Evolutionary conservation across 768 basidiomycete species (phyloP), one percentile per base, ranked within the genome.

Genomic region (Serendipita sp.): DNA sequence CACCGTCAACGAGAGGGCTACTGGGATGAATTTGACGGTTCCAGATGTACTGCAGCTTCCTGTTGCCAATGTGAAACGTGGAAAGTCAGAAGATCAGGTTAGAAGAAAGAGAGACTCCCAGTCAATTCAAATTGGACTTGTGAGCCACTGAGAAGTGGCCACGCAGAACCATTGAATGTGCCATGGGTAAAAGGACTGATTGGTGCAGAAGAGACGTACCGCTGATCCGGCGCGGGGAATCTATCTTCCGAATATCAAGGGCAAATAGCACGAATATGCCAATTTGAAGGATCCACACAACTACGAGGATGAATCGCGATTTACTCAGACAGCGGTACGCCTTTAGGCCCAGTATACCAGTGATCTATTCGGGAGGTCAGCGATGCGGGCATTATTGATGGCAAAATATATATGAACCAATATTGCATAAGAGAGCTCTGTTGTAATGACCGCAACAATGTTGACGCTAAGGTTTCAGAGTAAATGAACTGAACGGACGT

Each of bases 301-400:
- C 69, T 23, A 75, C 67, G 13, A 81, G 74, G 63, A 87, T 78
- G 64, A 82, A 67, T n/a, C 76, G 76, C n/a, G 82, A 79, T 65
- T 81, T 79, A 70, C 83, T 79, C 67, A 85, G 73, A 68, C 84
- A 86, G 69, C 79, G 80, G 68, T 85, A 86, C 5, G 81, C 83
- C 70, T 87, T 87, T 68, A 81, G 74, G 13, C 85, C 85, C 38
- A 84, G 75, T 35, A 85, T 81, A 35, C 83, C 84, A 0, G 82
- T 79, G 46, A 85, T 78, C 85, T 85, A 64, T 7, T 23, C 28
- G n/a, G 44, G 56, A 4, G 65, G 44, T 23, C 28, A 7, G 16
- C n/a, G 15, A 65, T 35, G n/a, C 18, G 48, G 44, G 45, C n/a
- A 16, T 18, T 30, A 36, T 34, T 36, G 45, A 34, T 34, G 44